Conservation (phyloP, 805 yeast genomes). For the Trichomonascus vanleenenianus region DNA sequence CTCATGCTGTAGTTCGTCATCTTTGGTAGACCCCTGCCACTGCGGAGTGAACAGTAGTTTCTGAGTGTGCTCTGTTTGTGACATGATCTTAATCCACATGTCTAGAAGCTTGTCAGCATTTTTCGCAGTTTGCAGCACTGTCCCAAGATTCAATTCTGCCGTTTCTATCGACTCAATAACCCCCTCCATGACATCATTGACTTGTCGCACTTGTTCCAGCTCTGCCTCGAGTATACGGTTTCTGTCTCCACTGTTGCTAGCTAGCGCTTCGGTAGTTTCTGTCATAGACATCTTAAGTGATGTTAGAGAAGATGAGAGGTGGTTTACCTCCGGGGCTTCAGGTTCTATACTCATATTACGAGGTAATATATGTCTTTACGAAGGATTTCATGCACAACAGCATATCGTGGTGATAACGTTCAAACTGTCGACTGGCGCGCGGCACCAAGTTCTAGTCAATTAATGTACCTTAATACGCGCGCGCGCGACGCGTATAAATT, state of each 20-base stretch:
- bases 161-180: slow-evolving; percentile 12
- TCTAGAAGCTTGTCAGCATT: slow-evolving; percentile 25
- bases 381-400: no score
- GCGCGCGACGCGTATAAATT: no score
- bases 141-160: slow-evolving; percentile 12
- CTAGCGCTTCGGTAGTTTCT: no score
- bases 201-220: slow-evolving; percentile 15
- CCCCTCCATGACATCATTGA: slow-evolving; percentile 16
- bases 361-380: no score
- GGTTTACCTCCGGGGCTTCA: not conserved
- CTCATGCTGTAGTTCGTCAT: slow-evolving; percentile 20
- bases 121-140: slow-evolving; percentile 15
- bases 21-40: slow-evolving; percentile 27
- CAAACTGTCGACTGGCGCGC: no score
- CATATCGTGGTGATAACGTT: no score
- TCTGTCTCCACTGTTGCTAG: not conserved
- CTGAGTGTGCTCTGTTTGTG: slow-evolving; percentile 27
- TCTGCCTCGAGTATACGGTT: slow-evolving; percentile 11
- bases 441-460: no score
- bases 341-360: no score
- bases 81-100: slow-evolving; percentile 25
- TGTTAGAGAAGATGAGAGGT: slow-evolving; percentile 1
- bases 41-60: slow-evolving; percentile 17
- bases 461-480: no score
- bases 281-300: slow-evolving; percentile 1